Base-by-base conservation (phyloP, 2,329 filamentous ascomycete species). In the Stemphylium vesicarium region DNA sequence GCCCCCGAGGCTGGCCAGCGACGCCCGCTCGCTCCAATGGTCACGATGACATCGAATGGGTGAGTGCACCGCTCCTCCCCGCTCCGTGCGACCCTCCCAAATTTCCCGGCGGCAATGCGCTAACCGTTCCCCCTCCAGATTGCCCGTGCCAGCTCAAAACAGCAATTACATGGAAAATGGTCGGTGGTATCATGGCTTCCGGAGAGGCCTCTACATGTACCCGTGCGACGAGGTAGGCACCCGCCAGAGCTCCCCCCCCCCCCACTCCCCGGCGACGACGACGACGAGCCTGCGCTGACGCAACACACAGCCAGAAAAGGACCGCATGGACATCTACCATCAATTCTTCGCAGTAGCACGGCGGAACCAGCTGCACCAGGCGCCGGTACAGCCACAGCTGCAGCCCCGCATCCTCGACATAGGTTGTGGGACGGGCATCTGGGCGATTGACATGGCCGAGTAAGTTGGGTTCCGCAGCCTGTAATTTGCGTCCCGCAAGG, bases 371-470 rank as follows among this genome's bases (percentile, higher is more conserved):
- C 66, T 82, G 64, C 74, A 79, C 63, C 68, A 75, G 70, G 75
- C 81, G 57, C 78, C 74, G 56, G 13, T 18, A 31, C 32, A 45
- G 52, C 46, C 52, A 45, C 61, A 75, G 54, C 67, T 75, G 63
- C 69, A 66, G 50, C 77, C 78, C 53, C 80, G 83, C 56, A 82
- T 87, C 57, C 78, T 87, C 50, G 85, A 87, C 65, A 69, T 96
- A 49, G 94, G 92, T 37, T 93, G 89, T 60, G 94, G 93, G 16
- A 96, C 92, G 1, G 92, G 92, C 35, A 94, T 96, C 57, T 98
- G 94, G 94, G 86, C 89, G 36, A 90, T 96, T 65, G 89, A 94
- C 63, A 89, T 96, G 77, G 89, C 90, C 59, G 87, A 90, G 84
- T 91, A 80, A 78, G 85, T 78, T 66, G 49, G 53, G 43, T 58